These are phyloP conservation scores for Pneumocystis canis DNA, from an alignment of 1,139 yeast species.

Conservation along the genomic window DNA sequence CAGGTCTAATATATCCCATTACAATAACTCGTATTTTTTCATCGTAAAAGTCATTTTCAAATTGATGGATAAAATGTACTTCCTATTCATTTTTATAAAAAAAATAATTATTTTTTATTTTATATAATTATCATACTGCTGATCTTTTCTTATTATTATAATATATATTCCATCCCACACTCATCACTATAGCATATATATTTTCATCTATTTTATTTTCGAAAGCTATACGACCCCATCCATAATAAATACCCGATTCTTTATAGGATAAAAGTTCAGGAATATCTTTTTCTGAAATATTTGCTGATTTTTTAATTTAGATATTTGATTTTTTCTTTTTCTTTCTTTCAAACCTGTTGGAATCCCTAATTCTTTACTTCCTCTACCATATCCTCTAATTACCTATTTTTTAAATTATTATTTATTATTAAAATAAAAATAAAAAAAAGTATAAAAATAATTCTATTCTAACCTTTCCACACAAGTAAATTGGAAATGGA, in stretches of 20 bases:
- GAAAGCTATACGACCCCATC: slow-evolving; percentile 43
- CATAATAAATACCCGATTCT: slow-evolving; percentile 82
- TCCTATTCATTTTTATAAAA: slow-evolving; percentile 28
- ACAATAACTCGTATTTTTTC: slow-evolving; percentile 54
- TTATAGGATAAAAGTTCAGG: slow-evolving; percentile 21
- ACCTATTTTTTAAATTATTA: slow-evolving; percentile 25
- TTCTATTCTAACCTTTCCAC: neutral
- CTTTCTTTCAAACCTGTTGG: slow-evolving; percentile 74
- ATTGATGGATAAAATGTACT: slow-evolving; percentile 69
- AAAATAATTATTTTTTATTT: too few relatives aligned
- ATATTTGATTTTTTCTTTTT: slow-evolving; percentile 16
- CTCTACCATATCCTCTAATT: slow-evolving; percentile 87
- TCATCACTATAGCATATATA: slow-evolving; percentile 77
- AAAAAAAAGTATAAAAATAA: neutral
- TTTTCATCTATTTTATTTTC: slow-evolving; percentile 29
- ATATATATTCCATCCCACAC: slow-evolving; percentile 92
- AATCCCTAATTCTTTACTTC: slow-evolving; percentile 80
- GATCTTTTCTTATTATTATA: slow-evolving; percentile 65
- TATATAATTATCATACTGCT: slow-evolving; percentile 20
- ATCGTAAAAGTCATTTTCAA: slow-evolving; percentile 61
- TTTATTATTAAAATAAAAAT: too few relatives aligned
- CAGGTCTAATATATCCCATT: slow-evolving; percentile 84
- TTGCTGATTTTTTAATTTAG: slow-evolving; percentile 34
- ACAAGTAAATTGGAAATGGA: neutral
- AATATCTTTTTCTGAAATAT: slow-evolving; percentile 31